These are phyloP conservation scores for Rubia tinctorum DNA, from an alignment of 305 asterid species.

Conservation along the genomic window DNA sequence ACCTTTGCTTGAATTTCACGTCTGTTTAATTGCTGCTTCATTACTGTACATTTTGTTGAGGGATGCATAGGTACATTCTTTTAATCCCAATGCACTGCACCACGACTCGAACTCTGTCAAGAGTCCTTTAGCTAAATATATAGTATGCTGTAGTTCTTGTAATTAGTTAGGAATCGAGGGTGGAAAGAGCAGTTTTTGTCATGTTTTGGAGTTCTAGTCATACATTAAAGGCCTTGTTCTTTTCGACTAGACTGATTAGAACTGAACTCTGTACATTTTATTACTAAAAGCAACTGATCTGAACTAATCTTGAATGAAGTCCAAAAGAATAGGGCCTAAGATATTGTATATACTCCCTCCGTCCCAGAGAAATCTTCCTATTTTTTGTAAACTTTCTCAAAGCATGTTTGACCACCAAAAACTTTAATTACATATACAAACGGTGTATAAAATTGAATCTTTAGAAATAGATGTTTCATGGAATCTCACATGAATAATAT, in stretches of 20 bases:
- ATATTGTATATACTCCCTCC: too few relatives aligned
- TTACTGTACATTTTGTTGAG: background rate
- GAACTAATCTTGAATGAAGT: background rate
- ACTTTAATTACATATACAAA: too few relatives aligned
- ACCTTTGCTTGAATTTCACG: background rate
- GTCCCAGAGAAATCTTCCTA: too few relatives aligned
- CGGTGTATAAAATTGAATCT: too few relatives aligned
- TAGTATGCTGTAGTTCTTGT: background rate
- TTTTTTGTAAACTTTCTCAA: too few relatives aligned
- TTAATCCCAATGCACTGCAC: background rate
- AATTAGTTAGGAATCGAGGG: background rate
- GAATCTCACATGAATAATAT: too few relatives aligned
- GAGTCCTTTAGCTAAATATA: background rate
- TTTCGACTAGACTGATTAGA: background rate
- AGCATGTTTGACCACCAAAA: too few relatives aligned
- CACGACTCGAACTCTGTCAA: background rate
- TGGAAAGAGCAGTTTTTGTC: background rate
- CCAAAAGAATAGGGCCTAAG: background rate
- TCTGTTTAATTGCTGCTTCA: background rate
- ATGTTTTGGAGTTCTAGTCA: too few relatives aligned
- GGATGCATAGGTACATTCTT: background rate
- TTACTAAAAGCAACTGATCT: background rate
- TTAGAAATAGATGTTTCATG: too few relatives aligned
- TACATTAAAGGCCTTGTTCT: background rate
- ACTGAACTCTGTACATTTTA: background rate